Base-by-base conservation (phyloP, 2,329 filamentous ascomycete genomes). In the Calcarisporium arbuscula region DNA sequence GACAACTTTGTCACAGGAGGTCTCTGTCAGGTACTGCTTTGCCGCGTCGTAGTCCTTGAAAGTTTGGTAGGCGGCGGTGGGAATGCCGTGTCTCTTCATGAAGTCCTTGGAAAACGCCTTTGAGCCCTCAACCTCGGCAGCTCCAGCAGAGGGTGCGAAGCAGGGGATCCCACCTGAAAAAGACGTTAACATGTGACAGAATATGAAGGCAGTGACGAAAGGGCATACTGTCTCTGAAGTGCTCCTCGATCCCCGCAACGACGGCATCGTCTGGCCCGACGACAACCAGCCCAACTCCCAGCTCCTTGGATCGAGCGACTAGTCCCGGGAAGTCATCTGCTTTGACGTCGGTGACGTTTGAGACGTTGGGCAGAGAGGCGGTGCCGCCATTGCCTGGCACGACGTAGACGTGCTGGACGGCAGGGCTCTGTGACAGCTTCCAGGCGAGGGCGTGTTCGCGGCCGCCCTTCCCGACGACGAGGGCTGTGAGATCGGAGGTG, bases 71-170 rank as follows among this genome's bases (percentile, higher is more conserved):
- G 76, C 78, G 12, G 92, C 92, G 1, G 92, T 96, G 23, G 90
- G 89, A 49, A 98, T 94, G 51, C 74, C 74, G 64, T 94, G 79
- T 46, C 82, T 80, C 61, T 84, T 82, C 92, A 96, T 98, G 56
- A 96, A 96, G 60, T 96, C 89, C 59, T 98, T 98, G 42, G 85
- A 88, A 60, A 94, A 96, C 9, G 90, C 85, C 70, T 98, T 98
- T 65, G 85, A 94, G 40, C 92, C 92, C 63, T 98, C 92, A 74
- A 98, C 86, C 28, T 77, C 75, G 14, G 92, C 89, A 16, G 92
- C 90, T 31, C 78, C 77, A 62, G 84, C 80, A 38, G 80, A 84
- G 5, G 92, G 92, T 3, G 90, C 92, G 54, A 95, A 96, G 60
- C 79, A 82, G 48, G 77, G 74, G 54, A 95, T 87, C 30, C 82